These are phyloP conservation scores for Debaryomycetaceae sp. DNA, from an alignment of 1,139 yeast species.

Conservation along the genomic window DNA sequence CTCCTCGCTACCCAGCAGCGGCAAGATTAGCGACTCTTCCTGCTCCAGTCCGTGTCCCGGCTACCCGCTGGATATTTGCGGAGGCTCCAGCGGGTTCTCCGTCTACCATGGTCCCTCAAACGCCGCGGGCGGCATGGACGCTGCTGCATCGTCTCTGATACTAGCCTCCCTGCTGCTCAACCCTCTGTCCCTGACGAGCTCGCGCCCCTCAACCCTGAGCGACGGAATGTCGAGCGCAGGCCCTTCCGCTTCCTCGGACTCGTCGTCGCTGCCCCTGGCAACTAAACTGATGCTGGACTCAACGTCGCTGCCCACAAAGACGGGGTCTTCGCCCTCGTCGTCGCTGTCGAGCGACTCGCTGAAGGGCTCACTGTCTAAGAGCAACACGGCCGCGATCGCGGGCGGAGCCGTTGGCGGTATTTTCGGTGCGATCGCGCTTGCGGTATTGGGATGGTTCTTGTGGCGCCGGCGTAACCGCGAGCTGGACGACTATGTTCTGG, in stretches of 20 bases:
- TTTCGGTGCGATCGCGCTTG: slow-evolving; percentile 24
- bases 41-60: slow-evolving; percentile 46
- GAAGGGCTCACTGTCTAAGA: slow-evolving; percentile 2
- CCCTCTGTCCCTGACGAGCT: slow-evolving; percentile 2
- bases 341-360: neutral
- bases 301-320: neutral
- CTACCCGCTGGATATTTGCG: slow-evolving; percentile 41
- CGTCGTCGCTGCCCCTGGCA: neutral
- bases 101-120: slow-evolving; percentile 20
- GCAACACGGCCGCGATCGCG: slow-evolving; percentile 45
- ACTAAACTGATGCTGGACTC: neutral
- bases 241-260: neutral
- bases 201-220: slow-evolving; percentile 3
- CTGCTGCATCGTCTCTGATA: slow-evolving; percentile 1
- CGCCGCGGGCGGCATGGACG: slow-evolving; percentile 2
- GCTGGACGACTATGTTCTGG: slow-evolving; percentile 32
- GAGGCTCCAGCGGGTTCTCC: slow-evolving; percentile 38
- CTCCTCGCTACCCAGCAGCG: slow-evolving; percentile 31
- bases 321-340: neutral
- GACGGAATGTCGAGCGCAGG: neutral
- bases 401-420: slow-evolving; percentile 64
- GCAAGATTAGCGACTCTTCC: slow-evolving; percentile 10
- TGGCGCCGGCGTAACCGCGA: slow-evolving; percentile 31
- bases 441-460: slow-evolving; percentile 33
- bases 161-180: neutral